Conservation (phyloP, 2,329 filamentous ascomycete species). For the Mycosphaerella arachidis region DNA sequence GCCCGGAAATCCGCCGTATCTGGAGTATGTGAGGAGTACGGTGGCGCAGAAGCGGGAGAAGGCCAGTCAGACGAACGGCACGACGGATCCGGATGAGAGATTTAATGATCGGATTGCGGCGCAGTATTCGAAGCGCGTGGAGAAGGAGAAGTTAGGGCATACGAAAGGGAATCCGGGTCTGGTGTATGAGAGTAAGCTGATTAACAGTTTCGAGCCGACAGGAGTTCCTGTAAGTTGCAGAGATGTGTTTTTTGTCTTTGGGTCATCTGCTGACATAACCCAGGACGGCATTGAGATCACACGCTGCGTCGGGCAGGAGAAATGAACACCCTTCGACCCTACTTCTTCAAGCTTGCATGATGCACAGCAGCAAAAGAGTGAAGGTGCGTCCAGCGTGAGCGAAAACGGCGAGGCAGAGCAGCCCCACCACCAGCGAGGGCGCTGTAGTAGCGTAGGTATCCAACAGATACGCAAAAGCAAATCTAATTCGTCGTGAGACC, state of each 20-base stretch:
- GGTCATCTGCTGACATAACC: slow-evolving; percentile 17
- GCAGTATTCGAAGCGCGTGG: slow-evolving; percentile 46
- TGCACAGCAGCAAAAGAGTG: not conserved
- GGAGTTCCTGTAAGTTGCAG: slow-evolving; percentile 55
- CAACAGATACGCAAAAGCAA: no score
- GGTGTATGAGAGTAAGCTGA: slow-evolving; percentile 60
- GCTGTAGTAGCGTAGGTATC: no score
- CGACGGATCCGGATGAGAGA: slow-evolving; percentile 33
- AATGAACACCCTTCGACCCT: not conserved
- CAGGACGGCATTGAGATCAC: slow-evolving; percentile 66
- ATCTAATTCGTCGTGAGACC: no score
- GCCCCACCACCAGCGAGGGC: no score
- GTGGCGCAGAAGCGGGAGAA: slow-evolving; percentile 57
- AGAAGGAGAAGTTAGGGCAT: slow-evolving; percentile 41
- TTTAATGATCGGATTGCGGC: slow-evolving; percentile 46
- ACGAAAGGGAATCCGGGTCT: slow-evolving; percentile 58
- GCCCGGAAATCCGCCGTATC: slow-evolving; percentile 66
- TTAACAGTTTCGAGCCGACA: slow-evolving; percentile 65
- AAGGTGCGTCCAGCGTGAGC: not conserved
- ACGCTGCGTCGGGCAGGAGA: slow-evolving; percentile 45
- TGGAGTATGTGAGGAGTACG: slow-evolving; percentile 64
- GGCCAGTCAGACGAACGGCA: slow-evolving; percentile 30
- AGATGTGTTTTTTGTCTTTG: not conserved
- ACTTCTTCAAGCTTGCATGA: not conserved
- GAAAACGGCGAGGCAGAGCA: no score